Base-by-base conservation (phyloP, 192 early-diverging fungal genomes). In the Irineochytrium annulatum region DNA sequence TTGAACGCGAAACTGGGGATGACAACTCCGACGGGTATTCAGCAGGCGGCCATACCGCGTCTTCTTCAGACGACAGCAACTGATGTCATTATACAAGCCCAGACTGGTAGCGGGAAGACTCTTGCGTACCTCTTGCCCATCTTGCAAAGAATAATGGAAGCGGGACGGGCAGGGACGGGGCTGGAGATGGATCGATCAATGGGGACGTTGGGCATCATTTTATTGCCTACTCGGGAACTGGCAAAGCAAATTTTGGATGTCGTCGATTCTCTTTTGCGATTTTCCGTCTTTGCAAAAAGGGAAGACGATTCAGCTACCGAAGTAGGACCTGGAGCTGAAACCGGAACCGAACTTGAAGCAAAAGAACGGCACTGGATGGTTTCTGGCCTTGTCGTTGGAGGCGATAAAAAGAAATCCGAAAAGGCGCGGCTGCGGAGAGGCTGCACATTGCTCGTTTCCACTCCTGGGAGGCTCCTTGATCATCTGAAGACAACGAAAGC, bases 51-150 rank as follows among this genome's bases (percentile, higher is more conserved):
- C 11, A 79, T 99, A 26, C 93, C 94, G 1, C 49, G 27, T 33
- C 59, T 65, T 57, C 70, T 80, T 3, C 53, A 57, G 1, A 62
- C 62, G 14, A 46, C 56, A 24, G 30, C 22, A 6, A 85, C 73
- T 29, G 95, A 98, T 71, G 82, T 89, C 16, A 82, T 98, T 55
- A 82, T 99, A 39, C 92, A 96, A 68, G 91, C 95, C 16, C 89
- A 93, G 59, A 99, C 95, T 2, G 97, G 97, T 51, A 95, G 93
- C 3, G 97, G 97, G 57, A 99, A 99, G 68, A 99, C 97, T 0
- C 75, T 99, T 41, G 80, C 94, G 1, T 99, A 92, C 63, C 77
- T 98, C 26, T 72, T 97, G 34, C 97, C 97, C 16, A 93, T 99
- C 54, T 58, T 98, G 29, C 87, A 98, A 64, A 16, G 59, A 33